Conservation (phyloP, 2,329 filamentous ascomycete species). For the Alternaria sp. region DNA sequence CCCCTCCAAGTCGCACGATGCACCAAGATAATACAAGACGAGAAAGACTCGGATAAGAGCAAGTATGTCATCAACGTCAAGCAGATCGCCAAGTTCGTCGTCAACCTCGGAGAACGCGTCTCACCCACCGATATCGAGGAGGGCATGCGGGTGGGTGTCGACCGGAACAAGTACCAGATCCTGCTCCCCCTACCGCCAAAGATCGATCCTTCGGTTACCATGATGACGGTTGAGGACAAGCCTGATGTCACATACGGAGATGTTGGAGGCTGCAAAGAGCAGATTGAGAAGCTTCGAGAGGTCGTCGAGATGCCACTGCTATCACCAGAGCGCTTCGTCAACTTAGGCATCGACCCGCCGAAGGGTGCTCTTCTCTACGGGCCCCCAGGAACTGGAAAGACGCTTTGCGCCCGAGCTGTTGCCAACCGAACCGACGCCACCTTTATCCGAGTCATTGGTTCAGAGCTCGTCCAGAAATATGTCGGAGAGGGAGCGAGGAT, state of each 20-base stretch:
- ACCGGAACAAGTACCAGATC: slow-evolving; percentile 99
- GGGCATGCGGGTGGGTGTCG: slow-evolving; percentile 97
- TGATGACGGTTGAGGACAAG: slow-evolving; percentile 99
- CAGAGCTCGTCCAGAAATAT: slow-evolving; percentile 98
- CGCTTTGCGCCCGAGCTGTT: slow-evolving; percentile 94
- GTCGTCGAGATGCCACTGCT: slow-evolving; percentile 98
- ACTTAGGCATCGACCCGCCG: slow-evolving; percentile 97
- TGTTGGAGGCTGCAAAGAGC: slow-evolving; percentile 98
- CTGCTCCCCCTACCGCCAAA: slow-evolving; percentile 94
- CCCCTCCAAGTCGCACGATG: slow-evolving; percentile 96
- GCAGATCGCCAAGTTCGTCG: slow-evolving; percentile 99
- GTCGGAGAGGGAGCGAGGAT: slow-evolving; percentile 97
- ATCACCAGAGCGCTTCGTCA: slow-evolving; percentile 96
- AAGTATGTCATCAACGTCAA: slow-evolving; percentile 99
- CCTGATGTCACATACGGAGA: slow-evolving; percentile 99
- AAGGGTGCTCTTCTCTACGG: slow-evolving; percentile 97
- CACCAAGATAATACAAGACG: slow-evolving; percentile 98
- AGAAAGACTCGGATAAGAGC: slow-evolving; percentile 95
- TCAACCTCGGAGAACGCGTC: slow-evolving; percentile 95
- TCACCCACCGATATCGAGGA: slow-evolving; percentile 99
- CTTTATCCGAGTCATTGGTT: slow-evolving; percentile 98
- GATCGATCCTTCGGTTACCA: slow-evolving; percentile 98
- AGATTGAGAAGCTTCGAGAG: slow-evolving; percentile 98
- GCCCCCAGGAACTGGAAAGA: slow-evolving; percentile 98
- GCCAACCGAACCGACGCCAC: slow-evolving; percentile 98